These are phyloP conservation scores for Daldinia sp. DNA, from an alignment of 2,329 filamentous ascomycete species.

Conservation along the genomic window DNA sequence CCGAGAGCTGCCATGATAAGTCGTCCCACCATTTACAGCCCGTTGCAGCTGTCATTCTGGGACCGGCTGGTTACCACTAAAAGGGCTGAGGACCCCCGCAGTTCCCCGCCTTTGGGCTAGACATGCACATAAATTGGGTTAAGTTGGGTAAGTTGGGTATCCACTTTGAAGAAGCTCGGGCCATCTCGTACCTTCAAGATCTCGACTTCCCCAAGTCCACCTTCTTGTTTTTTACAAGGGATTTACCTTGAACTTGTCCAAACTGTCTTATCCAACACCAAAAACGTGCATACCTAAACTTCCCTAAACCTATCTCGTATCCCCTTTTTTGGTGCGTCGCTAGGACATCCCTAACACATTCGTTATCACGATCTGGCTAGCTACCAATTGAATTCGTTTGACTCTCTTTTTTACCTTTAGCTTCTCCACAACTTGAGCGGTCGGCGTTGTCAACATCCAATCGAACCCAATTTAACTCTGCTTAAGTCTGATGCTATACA, in stretches of 20 bases:
- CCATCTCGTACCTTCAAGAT: not conserved
- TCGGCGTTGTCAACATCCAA: constrained; percentile 25
- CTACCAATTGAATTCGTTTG: constrained; percentile 31
- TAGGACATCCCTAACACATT: constrained; percentile 3
- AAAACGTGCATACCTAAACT: not conserved
- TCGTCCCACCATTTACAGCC: constrained; percentile 2
- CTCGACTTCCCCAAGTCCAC: not conserved
- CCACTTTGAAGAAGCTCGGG: constrained; percentile 3
- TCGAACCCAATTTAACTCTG: constrained; percentile 24
- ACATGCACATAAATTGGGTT: not conserved
- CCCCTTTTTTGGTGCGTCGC: constrained; percentile 21
- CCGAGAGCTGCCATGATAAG: constrained; percentile 19
- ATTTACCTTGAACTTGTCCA: not conserved
- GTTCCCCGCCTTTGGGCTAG: not conserved
- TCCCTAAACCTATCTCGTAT: constrained; percentile 5
- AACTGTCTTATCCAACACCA: not conserved
- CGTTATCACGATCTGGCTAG: constrained; percentile 21
- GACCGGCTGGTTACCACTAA: not conserved
- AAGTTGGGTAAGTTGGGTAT: constrained; percentile 2
- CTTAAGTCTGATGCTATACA: constrained; percentile 22
- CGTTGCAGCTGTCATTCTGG: not conserved
- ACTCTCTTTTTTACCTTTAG: constrained; percentile 21
- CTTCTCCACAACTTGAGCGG: constrained; percentile 22
- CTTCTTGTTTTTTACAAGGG: constrained; percentile 7
- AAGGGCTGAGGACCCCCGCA: not conserved